Percentiles rank a stretch among this genome's conserved stretches.
Conservation (phyloP, 208 protist species). For the Crithidia thermophila region DNA sequence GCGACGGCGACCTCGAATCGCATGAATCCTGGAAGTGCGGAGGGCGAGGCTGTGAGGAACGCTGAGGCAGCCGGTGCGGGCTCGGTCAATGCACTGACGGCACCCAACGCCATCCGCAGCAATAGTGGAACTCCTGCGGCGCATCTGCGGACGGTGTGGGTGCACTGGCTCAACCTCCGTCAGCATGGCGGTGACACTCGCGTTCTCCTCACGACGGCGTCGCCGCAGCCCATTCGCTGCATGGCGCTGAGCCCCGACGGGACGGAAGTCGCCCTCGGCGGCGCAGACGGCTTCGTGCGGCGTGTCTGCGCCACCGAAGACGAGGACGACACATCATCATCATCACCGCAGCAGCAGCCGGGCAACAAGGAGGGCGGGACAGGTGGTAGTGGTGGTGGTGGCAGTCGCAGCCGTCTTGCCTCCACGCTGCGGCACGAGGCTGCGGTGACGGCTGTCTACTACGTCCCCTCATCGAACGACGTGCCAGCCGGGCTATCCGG, state of each 20-base stretch:
- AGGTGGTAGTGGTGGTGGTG: slow-evolving; percentile 19
- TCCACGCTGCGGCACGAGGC: slow-evolving; percentile 35
- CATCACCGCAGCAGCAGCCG: slow-evolving; percentile 39
- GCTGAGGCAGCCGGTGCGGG: too few species aligned
- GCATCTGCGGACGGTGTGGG: slow-evolving; percentile 38
- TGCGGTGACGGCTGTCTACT: slow-evolving; percentile 62
- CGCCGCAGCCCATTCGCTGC: slow-evolving; percentile 48
- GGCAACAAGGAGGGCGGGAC: not conserved
- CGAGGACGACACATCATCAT: slow-evolving; percentile 28
- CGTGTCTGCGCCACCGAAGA: slow-evolving; percentile 33
- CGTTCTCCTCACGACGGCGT: slow-evolving; percentile 37
- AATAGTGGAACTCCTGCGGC: not conserved
- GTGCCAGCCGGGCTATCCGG: not conserved
- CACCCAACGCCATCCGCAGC: not conserved
- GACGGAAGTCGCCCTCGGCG: slow-evolving; percentile 55
- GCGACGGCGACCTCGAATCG: too few species aligned
- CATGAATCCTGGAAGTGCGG: too few species aligned
- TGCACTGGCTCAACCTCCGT: slow-evolving; percentile 65
- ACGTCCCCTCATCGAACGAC: slow-evolving; percentile 50
- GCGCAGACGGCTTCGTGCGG: slow-evolving; percentile 58
- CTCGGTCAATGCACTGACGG: too few species aligned
- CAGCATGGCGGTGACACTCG: slow-evolving; percentile 63
- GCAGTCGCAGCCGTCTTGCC: slow-evolving; percentile 9
- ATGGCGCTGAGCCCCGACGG: slow-evolving; percentile 56
- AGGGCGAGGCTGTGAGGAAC: too few species aligned